A percentile compares a stretch with the other conserved stretches of the same genome.
Conservation (phyloP, 2,329 filamentous ascomycete species). For the Claviceps digitariae region DNA sequence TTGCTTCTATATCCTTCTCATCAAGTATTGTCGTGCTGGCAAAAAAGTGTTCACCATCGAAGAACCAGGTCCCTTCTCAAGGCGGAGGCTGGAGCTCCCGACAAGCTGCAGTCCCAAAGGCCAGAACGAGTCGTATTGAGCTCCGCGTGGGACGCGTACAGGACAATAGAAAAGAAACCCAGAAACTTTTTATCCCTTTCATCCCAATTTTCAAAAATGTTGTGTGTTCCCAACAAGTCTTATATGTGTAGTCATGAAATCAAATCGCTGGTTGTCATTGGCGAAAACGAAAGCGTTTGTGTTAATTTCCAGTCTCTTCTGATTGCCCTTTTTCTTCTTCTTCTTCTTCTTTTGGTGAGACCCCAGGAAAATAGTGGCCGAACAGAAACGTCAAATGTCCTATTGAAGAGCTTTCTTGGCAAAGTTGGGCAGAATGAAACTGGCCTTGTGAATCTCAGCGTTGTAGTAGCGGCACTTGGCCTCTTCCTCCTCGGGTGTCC, state of each 20-base stretch:
- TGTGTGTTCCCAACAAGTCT: not conserved
- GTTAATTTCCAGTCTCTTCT: not conserved
- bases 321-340: not conserved
- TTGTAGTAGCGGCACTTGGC: constrained; percentile 96
- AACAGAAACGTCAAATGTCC: constrained; percentile 1
- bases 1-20: not conserved
- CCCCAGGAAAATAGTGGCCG: too few species aligned
- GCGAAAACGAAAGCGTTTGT: not conserved
- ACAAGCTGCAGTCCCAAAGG: not conserved
- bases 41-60: not conserved
- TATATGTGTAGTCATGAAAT: not conserved
- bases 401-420: constrained; percentile 63
- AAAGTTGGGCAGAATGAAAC: constrained; percentile 88
- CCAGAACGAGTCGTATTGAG: not conserved
- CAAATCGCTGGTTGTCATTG: not conserved
- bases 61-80: too few species aligned
- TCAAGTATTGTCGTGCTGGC: not conserved
- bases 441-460: constrained; percentile 87
- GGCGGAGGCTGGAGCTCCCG: too few species aligned
- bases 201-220: not conserved
- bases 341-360: too few species aligned
- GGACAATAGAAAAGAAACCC: not conserved
- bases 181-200: not conserved
- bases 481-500: constrained; percentile 79
- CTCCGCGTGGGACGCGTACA: not conserved